Percentiles rank a stretch among this genome's conserved stretches.
phyloP scores from a whole-genome alignment of 495 filamentous ascomycete genomes.

The Tuber indicum region DNA sequence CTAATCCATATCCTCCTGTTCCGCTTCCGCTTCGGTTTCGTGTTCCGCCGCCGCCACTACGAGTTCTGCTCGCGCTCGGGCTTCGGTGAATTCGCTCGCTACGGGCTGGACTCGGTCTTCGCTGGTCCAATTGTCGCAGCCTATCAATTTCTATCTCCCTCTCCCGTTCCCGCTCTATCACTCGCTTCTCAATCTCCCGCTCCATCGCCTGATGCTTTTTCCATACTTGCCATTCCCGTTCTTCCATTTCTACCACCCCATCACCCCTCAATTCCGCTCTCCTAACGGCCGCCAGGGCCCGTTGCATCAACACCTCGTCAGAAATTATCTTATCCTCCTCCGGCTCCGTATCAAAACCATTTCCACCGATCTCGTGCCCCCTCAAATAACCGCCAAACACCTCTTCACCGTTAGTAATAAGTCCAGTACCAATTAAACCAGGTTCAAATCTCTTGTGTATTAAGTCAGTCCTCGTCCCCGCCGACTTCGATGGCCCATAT shows the following conservation, averaged over 20 bases:
- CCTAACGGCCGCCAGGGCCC: slow-evolving; percentile 29
- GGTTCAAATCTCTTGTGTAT: slow-evolving; percentile 22
- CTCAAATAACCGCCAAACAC: slow-evolving; percentile 22
- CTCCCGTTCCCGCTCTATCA: slow-evolving; percentile 34
- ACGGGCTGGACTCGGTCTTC: slow-evolving; percentile 6
- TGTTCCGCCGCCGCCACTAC: slow-evolving; percentile 10
- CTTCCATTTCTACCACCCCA: slow-evolving; percentile 32
- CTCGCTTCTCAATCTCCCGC: slow-evolving; percentile 32
- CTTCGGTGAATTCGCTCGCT: not conserved
- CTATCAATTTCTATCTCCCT: slow-evolving; percentile 16
- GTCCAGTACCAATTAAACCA: slow-evolving; percentile 2
- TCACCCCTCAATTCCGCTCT: slow-evolving; percentile 29
- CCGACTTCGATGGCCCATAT: slow-evolving; percentile 40
- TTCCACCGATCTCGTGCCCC: slow-evolving; percentile 11
- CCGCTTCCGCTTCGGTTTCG: slow-evolving; percentile 17
- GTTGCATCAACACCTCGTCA: slow-evolving; percentile 35
- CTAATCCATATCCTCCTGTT: slow-evolving; percentile 7
- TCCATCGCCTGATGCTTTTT: slow-evolving; percentile 35
- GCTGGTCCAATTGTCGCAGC: slow-evolving; percentile 5
- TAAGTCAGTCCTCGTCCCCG: slow-evolving; percentile 6
- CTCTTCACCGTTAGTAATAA: slow-evolving; percentile 6
- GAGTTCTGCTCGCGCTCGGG: slow-evolving; percentile 8
- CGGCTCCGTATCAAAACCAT: slow-evolving; percentile 5
- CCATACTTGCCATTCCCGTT: slow-evolving; percentile 39
- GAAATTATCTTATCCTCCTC: slow-evolving; percentile 7